A percentile compares a stretch with the other conserved stretches of the same genome.
Evolutionary conservation across 2,329 filamentous ascomycete genomes (phyloP).

Genomic region (Cytospora mali): DNA sequence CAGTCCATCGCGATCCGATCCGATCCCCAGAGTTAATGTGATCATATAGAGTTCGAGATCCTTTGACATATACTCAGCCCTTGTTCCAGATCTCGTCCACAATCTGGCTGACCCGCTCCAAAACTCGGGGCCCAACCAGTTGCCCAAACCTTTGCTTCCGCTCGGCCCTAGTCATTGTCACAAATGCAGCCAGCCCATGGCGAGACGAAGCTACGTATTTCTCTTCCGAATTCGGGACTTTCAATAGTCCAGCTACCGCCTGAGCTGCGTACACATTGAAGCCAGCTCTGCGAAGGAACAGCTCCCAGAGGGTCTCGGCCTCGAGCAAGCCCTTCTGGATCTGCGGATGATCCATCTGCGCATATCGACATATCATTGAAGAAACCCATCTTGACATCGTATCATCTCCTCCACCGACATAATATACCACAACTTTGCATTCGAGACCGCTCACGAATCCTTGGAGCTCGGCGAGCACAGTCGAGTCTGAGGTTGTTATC

Average conservation of each 20-base stretch:
- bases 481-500: conserved; percentile 45
- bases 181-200: conserved; percentile 56
- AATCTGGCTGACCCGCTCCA: conserved; percentile 52
- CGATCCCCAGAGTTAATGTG: neutral
- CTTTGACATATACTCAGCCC: conserved; percentile 19
- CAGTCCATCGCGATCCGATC: neutral
- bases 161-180: conserved; percentile 56
- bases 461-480: conserved; percentile 53
- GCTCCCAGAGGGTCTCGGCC: conserved; percentile 68
- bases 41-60: neutral
- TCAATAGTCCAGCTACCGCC: conserved; percentile 55
- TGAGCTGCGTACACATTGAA: conserved; percentile 75
- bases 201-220: conserved; percentile 26
- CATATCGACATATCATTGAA: conserved; percentile 52
- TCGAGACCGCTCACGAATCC: conserved; percentile 49
- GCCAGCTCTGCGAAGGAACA: conserved; percentile 66
- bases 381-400: conserved; percentile 59
- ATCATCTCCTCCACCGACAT: conserved; percentile 53
- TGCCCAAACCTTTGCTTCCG: conserved; percentile 52
- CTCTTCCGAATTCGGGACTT: conserved; percentile 35
- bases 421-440: conserved; percentile 44
- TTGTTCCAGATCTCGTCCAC: conserved; percentile 56
- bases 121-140: conserved; percentile 56
- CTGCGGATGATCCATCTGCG: conserved; percentile 31
- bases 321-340: conserved; percentile 44